These are phyloP conservation scores for Acorus gramineus DNA, from an alignment of 106 monocot species.

Conservation along the genomic window DNA sequence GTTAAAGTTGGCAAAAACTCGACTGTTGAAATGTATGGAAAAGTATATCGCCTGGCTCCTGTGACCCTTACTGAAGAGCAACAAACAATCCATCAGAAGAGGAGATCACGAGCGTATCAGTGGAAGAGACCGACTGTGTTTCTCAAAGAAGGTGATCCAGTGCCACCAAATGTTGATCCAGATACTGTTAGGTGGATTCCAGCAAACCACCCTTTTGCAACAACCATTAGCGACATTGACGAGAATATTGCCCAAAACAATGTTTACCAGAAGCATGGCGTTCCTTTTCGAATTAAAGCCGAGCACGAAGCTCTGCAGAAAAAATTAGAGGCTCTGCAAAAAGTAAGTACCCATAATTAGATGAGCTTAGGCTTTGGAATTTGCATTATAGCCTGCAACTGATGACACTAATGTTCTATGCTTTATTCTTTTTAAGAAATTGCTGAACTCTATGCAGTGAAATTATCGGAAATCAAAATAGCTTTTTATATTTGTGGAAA, in stretches of 20 bases:
- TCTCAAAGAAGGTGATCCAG: conserved; percentile 86
- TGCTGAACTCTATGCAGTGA: too few relatives aligned
- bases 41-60: conserved; percentile 75
- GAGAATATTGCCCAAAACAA: conserved; percentile 62
- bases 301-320: conserved; percentile 94
- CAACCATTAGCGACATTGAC: conserved; percentile 66
- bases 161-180: conserved; percentile 81
- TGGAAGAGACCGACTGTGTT: conserved; percentile 90
- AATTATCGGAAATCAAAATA: too few relatives aligned
- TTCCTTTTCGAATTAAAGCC: conserved; percentile 78
- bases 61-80: conserved; percentile 72
- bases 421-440: too few relatives aligned
- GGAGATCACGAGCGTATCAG: conserved; percentile 71
- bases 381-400: too few relatives aligned
- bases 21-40: conserved; percentile 80
- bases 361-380: background rate
- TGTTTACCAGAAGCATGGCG: conserved; percentile 77
- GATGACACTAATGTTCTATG: too few relatives aligned
- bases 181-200: conserved; percentile 85
- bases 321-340: conserved; percentile 55
- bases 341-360: conserved; percentile 25
- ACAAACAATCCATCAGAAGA: conserved; percentile 60
- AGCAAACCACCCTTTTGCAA: conserved; percentile 87
- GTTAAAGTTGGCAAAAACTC: conserved; percentile 65
- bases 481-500: too few relatives aligned